Evolutionary conservation across 202 grass and related monocot species (phyloP), one percentile per base, ranked within the genome.

Genomic region (Schoenoplectus triqueter): DNA sequence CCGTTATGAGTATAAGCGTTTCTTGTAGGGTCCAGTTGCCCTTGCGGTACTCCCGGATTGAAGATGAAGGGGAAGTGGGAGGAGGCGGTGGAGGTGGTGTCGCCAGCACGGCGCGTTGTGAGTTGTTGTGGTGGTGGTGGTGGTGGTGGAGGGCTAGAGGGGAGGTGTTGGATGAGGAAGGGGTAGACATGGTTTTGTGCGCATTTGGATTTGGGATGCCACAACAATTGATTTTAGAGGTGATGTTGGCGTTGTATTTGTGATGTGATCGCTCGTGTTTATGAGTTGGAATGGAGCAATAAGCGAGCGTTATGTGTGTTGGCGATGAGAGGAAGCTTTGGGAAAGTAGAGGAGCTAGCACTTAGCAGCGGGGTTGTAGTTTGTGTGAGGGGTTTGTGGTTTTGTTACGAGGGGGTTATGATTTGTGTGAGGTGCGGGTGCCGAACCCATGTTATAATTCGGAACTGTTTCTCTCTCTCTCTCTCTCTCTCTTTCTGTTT

Each of bases 11-110:
- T 84, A 98, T 81, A 57, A 98, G 91, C 51, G 96, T 98, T 88
- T 99, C 96, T 39, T 99, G 93, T 11, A 96, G 70, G 31, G 93
- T 96, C 96, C 96, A 99, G 93, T 99, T 99, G 15, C 96, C 96
- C 87, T 99, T 99, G 78, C 96, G 96, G 88, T 95, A 99, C 82
- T 95, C 93, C 51, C 93, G 70, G 42, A 86, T 75, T 14, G 86
- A 79, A n/a, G 64, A 71, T 17, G 84, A 71, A 66, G 86, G 74
- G 10, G 91, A 79, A 13, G 91, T 77, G 6, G 87, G 66, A 1
- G 89, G 81, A 1, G 93, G 88, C 10, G 91, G 72, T 48, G 69
- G 64, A 13, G 88, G 83, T 2, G 69, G 82, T 0, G 82, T 31
- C 1, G 81, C 21, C 1, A 40, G 56, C 6, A 65, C 49, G 5